Evolutionary conservation across 2,329 filamentous ascomycete species (phyloP).

Genomic region (Phyllosticta ampelicida): DNA sequence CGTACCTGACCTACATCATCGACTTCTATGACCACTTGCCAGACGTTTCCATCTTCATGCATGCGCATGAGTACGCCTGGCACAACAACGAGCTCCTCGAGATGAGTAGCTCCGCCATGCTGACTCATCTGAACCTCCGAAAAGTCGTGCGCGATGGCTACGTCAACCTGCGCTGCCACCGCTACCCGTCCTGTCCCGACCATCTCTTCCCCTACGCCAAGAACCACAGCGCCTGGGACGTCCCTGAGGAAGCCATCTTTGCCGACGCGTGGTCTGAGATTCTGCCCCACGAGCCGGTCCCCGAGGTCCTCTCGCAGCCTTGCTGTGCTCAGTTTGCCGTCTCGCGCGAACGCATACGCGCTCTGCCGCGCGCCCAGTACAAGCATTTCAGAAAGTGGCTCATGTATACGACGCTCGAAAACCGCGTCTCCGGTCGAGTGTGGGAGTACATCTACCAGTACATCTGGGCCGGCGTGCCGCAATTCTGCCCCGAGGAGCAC

Average conservation of each 20-base stretch:
- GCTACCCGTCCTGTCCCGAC: slow-evolving; percentile 28
- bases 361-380: slow-evolving; percentile 36
- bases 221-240: slow-evolving; percentile 44
- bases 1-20: slow-evolving; percentile 18
- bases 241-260: slow-evolving; percentile 19
- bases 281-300: slow-evolving; percentile 8
- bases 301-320: slow-evolving; percentile 11
- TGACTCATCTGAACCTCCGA: slow-evolving; percentile 22
- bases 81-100: slow-evolving; percentile 16
- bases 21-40: slow-evolving; percentile 17
- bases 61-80: slow-evolving; percentile 10
- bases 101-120: slow-evolving; percentile 25
- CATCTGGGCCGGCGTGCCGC: slow-evolving; percentile 39
- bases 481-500: slow-evolving; percentile 36
- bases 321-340: slow-evolving; percentile 15
- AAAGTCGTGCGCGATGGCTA: slow-evolving; percentile 25
- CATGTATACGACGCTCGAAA: slow-evolving; percentile 37
- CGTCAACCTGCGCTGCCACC: slow-evolving; percentile 30
- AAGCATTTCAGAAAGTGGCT: slow-evolving; percentile 44
- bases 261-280: slow-evolving; percentile 11
- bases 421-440: slow-evolving; percentile 42
- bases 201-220: slow-evolving; percentile 27
- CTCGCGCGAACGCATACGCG: slow-evolving; percentile 12
- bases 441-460: slow-evolving; percentile 50
- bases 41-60: slow-evolving; percentile 16